phyloP scores from a whole-genome alignment of 2,329 filamentous ascomycete genomes.

The Neopestalotiopsis sp. region DNA sequence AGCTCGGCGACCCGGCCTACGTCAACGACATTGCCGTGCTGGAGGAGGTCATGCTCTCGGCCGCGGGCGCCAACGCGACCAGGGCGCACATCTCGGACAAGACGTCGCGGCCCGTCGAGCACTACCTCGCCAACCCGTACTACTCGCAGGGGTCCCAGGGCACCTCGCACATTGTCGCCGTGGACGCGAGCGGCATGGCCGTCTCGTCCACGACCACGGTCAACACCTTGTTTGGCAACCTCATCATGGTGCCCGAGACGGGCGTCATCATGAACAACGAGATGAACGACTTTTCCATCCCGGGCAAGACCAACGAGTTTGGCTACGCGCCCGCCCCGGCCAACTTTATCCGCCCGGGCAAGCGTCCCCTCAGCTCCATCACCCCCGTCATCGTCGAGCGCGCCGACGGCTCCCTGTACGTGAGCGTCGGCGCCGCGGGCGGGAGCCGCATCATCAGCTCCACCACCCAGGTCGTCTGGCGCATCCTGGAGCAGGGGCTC shows the following conservation, averaged over 20 bases:
- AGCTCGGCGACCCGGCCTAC: constrained; percentile 83
- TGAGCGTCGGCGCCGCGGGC: constrained; percentile 77
- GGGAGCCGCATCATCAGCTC: constrained; percentile 84
- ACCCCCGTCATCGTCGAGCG: constrained; percentile 77
- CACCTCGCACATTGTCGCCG: constrained; percentile 75
- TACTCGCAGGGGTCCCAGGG: constrained; percentile 74
- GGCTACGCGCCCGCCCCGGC: constrained; percentile 80
- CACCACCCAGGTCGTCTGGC: constrained; percentile 75
- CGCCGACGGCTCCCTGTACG: constrained; percentile 67
- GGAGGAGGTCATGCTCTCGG: constrained; percentile 71
- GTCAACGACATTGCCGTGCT: constrained; percentile 65
- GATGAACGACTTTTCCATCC: constrained; percentile 86
- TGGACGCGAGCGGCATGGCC: constrained; percentile 76
- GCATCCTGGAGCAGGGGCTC: constrained; percentile 70
- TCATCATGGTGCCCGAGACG: constrained; percentile 79
- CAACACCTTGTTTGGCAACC: constrained; percentile 84
- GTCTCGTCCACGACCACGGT: constrained; percentile 86
- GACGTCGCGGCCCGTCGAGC: constrained; percentile 72
- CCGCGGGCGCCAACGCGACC: constrained; percentile 62
- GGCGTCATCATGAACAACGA: constrained; percentile 80
- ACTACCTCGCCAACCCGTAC: constrained; percentile 73
- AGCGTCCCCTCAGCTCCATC: constrained; percentile 84
- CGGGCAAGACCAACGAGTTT: constrained; percentile 78
- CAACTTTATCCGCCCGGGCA: constrained; percentile 82
- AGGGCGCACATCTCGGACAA: constrained; percentile 73